These are phyloP conservation scores for Euphorbia pulcherrima DNA, from an alignment of 345 rosid genomes.

Conservation along the genomic window DNA sequence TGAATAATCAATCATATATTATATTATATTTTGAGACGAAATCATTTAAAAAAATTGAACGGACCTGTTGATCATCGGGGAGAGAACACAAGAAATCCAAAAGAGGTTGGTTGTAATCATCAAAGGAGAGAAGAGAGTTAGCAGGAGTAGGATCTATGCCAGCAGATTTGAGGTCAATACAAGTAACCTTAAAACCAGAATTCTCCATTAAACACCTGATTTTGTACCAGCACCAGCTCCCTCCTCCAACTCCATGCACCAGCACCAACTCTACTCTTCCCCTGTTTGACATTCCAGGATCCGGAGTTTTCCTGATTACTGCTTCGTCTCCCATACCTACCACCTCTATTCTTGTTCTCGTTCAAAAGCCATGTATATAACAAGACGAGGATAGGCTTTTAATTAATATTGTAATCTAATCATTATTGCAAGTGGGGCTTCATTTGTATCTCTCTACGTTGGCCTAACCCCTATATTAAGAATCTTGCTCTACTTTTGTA, in stretches of 20 bases:
- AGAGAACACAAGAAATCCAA: conserved; percentile 52
- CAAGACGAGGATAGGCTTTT: no score
- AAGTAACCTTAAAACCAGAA: conserved; percentile 67
- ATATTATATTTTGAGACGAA: background rate
- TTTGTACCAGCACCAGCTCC: conserved; percentile 98
- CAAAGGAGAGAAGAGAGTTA: conserved; percentile 46
- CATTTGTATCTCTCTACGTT: no score
- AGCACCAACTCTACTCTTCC: conserved; percentile 42
- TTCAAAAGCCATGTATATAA: no score
- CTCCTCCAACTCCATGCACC: conserved; percentile 73
- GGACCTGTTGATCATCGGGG: conserved; percentile 59
- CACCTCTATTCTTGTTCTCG: no score
- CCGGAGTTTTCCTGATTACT: no score
- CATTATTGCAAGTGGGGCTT: no score
- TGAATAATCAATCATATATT: conserved; percentile 14
- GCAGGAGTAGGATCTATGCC: conserved; percentile 57
- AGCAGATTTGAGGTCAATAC: conserved; percentile 68
- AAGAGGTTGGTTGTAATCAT: conserved; percentile 76
- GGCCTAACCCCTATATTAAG: no score
- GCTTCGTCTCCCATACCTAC: background rate
- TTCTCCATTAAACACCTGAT: conserved; percentile 66
- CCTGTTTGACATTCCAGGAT: no score
- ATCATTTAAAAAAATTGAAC: background rate
- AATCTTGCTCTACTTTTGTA: no score
- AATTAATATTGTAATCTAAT: no score